Percentiles rank a stretch among this genome's conserved stretches.
These are phyloP conservation scores for Xylaria digitata DNA, from an alignment of 2,329 filamentous ascomycete species.

Conservation along the genomic window DNA sequence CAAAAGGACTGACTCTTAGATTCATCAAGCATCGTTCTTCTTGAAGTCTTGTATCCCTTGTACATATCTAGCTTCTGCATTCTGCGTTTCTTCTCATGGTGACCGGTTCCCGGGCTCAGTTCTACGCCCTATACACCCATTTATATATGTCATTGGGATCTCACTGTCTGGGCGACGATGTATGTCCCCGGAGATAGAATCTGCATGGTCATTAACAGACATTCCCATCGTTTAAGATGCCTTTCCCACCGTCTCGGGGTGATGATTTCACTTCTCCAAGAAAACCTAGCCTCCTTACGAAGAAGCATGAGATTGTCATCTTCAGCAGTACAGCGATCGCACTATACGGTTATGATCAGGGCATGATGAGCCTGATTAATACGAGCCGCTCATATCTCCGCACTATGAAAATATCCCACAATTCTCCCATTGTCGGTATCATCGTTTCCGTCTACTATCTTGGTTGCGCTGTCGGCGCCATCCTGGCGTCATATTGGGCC, in stretches of 20 bases:
- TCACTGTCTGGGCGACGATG: neutral
- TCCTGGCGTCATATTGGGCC: slow-evolving; percentile 66
- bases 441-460: slow-evolving; percentile 72
- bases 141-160: neutral
- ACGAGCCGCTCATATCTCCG: slow-evolving; percentile 60
- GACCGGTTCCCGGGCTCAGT: neutral
- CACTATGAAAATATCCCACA: slow-evolving; percentile 65
- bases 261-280: slow-evolving; percentile 29
- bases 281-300: slow-evolving; percentile 46
- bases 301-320: slow-evolving; percentile 52
- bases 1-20: too few relatives aligned
- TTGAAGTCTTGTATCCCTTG: too few relatives aligned
- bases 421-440: slow-evolving; percentile 65
- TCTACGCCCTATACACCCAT: neutral
- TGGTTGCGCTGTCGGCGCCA: slow-evolving; percentile 67
- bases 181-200: neutral
- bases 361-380: slow-evolving; percentile 53
- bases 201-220: too few relatives aligned
- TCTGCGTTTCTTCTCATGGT: too few relatives aligned
- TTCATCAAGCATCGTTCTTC: too few relatives aligned
- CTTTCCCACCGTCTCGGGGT: slow-evolving; percentile 47
- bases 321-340: slow-evolving; percentile 56
- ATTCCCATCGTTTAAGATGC: slow-evolving; percentile 39
- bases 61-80: too few relatives aligned
- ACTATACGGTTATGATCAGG: slow-evolving; percentile 52